Evolutionary conservation across 2,329 filamentous ascomycete genomes (phyloP), one percentile per base, ranked within the genome.

Genomic region (Aspergillus chevalieri): DNA sequence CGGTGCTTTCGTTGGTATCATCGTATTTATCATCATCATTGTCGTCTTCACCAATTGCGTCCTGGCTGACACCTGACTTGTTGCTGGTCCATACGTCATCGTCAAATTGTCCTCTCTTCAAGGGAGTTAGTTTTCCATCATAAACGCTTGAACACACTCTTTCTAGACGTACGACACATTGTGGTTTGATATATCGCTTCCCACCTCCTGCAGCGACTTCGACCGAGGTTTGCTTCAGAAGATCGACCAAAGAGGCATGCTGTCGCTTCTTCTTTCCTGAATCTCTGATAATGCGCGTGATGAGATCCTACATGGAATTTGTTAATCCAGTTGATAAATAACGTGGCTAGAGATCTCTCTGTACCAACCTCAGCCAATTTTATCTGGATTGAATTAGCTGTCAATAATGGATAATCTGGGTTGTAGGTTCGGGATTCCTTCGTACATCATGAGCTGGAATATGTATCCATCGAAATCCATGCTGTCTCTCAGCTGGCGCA

Each of bases 121-220:
- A 22, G 4, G 21, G 6, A 22, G 21, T 22, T 22, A 22, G 21
- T 22, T 6, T 5, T 22, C 21, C 21, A 22, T 22, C 21, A 22
- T 22, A 22, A 22, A 22, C 4, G 21, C 6, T 22, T 22, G 21
- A 6, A 22, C 21, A 22, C 21, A 22, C 21, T 22, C 21, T 22
- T 4, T n/a, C 6, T 24, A 26, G 21, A 43, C 50, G 15, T 47
- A 53, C 51, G 28, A 48, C 6, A 36, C 41, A 53, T n/a, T 51
- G 47, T 22, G 53, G 51, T 38, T 56, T 56, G 42, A 53, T 53
- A 36, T 53, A 56, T 12, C 24, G 30, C 42, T 52, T 49, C 21
- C 30, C 15, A 17, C 45, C 49, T 12, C 49, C 53, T 24, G 53
- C 53, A 8, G 48, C 36, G 3, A 56, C 15, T 33, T 50, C 26